Conservation (phyloP, 768 basidiomycete genomes). For the Podaxis mareebaensis region DNA sequence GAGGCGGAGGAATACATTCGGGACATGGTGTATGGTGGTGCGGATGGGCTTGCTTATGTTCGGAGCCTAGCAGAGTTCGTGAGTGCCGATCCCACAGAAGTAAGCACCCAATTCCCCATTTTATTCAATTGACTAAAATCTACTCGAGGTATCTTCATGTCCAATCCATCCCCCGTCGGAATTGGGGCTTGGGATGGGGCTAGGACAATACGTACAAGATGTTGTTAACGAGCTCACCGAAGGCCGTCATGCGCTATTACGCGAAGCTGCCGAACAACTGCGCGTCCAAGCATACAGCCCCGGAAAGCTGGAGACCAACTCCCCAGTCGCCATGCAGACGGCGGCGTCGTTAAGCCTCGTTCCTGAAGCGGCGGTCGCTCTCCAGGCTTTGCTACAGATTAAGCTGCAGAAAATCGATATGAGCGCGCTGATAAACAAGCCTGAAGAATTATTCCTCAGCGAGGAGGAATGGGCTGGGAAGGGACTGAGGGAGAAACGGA, state of each 20-base stretch:
- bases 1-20: constrained; percentile 66
- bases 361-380: constrained; percentile 40
- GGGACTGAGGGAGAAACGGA: constrained; percentile 35
- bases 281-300: constrained; percentile 17
- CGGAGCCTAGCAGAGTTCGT: constrained; percentile 78
- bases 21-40: constrained; percentile 79
- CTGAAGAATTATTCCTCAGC: constrained; percentile 49
- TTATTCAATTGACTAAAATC: background rate
- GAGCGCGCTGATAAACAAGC: constrained; percentile 46
- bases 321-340: constrained; percentile 34
- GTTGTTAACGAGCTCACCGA: constrained; percentile 50
- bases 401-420: constrained; percentile 52
- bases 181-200: constrained; percentile 34
- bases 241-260: constrained; percentile 45
- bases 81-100: constrained; percentile 34
- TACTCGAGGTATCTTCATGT: background rate
- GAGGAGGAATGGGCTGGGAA: constrained; percentile 56
- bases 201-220: constrained; percentile 45
- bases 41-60: constrained; percentile 75
- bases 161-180: constrained; percentile 14
- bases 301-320: constrained; percentile 9
- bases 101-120: constrained; percentile 19
- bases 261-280: constrained; percentile 38
- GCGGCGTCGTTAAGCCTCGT: constrained; percentile 41
- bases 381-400: constrained; percentile 43